Evolutionary conservation across 2,329 filamentous ascomycete genomes (phyloP), one percentile per base, ranked within the genome.

Genomic region (Atkinsonella texensis): DNA sequence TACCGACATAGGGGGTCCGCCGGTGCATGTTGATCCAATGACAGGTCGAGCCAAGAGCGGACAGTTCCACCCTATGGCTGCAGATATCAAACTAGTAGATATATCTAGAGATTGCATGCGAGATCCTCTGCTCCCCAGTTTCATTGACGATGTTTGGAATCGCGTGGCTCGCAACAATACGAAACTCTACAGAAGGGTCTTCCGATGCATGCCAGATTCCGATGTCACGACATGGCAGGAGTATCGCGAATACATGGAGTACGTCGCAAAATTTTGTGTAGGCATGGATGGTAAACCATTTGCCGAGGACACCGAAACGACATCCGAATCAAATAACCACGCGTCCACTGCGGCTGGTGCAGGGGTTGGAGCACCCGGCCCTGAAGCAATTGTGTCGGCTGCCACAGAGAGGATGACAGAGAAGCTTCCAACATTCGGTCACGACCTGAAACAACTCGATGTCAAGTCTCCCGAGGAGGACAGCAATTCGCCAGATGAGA

Each of bases 191-290:
- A 85, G 93, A 33, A 82, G 86, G 55, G 91, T 98, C 9, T 98
- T 98, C 73, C 83, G 90, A 46, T 96, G 90, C 68, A 94, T 95
- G 87, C 93, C 93, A 1, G 93, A 98, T 65, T 96, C 84, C 49
- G 89, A 96, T 63, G 93, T 95, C 28, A 84, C 82, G 56, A 91
- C 86, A 43, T 98, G 93, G 93, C 83, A 86, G 58, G 87, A 95
- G 56, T 98, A 98, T 68, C 85, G 87, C 56, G 85, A 94, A 58
- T 95, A 86, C 62, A 76, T 80, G 50, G 77, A 82, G 4, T 97
- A 96, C 64, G 76, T 78, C 17, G 81, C 85, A 58, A 80, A 83
- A 45, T 96, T 98, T 72, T 78, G 80, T 52, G 83, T 85, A 59
- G 78, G 71, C 62, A 79, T 80, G 74, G 74, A 74, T 46, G 71